These are phyloP conservation scores for Lupinus albus DNA, from an alignment of 306 rosid species.

Conservation along the genomic window DNA sequence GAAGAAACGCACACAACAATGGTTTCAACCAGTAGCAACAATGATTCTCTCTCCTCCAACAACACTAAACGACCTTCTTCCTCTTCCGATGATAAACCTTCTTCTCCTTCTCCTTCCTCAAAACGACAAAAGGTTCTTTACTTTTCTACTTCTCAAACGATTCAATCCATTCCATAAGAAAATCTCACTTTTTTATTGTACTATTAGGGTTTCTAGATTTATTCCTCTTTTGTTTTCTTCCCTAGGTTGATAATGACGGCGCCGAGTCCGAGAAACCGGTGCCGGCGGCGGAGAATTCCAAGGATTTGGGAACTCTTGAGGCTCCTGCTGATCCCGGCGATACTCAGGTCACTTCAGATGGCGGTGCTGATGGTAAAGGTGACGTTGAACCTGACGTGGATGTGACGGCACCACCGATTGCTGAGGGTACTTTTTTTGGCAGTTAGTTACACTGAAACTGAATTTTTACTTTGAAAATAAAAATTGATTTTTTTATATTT, in stretches of 20 bases:
- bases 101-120: constrained; percentile 61
- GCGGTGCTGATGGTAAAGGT: constrained; percentile 52
- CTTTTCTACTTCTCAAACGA: neutral
- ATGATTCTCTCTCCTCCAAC: constrained; percentile 89
- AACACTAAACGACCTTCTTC: constrained; percentile 83
- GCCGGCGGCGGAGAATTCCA: constrained; percentile 71
- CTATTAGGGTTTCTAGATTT: constrained; percentile 42
- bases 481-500: constrained; percentile 1
- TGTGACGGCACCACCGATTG: constrained; percentile 65
- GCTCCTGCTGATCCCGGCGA: constrained; percentile 70
- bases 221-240: neutral
- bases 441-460: neutral
- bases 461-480: neutral
- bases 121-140: constrained; percentile 78
- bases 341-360: constrained; percentile 56
- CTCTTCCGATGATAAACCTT: constrained; percentile 59
- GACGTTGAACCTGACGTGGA: constrained; percentile 60
- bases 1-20: constrained; percentile 47
- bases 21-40: constrained; percentile 96
- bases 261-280: constrained; percentile 64
- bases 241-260: constrained; percentile 77
- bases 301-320: constrained; percentile 57
- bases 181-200: no score
- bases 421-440: constrained; percentile 52
- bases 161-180: neutral